Percentiles rank a stretch among this genome's conserved stretches.
These are phyloP conservation scores for Chrysosporium keratinophilum DNA, from an alignment of 2,329 filamentous ascomycete species.

Conservation along the genomic window DNA sequence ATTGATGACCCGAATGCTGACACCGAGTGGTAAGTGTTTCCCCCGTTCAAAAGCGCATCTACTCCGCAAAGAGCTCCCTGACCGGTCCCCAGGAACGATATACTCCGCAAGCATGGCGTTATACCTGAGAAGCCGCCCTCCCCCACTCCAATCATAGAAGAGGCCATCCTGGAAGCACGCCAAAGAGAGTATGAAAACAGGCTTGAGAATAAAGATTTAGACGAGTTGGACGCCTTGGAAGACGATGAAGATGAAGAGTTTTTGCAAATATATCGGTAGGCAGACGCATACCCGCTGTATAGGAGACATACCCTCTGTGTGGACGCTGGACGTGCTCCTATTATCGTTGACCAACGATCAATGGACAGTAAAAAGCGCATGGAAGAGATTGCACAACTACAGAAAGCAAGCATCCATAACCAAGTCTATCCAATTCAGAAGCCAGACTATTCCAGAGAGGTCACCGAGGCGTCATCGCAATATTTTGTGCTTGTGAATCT, in stretches of 20 bases:
- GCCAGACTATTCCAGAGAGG: slow-evolving; percentile 80
- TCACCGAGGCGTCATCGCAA: slow-evolving; percentile 77
- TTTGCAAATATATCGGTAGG: slow-evolving; percentile 66
- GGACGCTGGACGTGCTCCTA: too few relatives aligned
- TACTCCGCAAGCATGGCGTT: slow-evolving; percentile 87
- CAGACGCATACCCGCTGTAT: too few relatives aligned
- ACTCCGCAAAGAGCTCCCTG: slow-evolving; percentile 12
- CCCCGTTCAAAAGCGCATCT: slow-evolving; percentile 5
- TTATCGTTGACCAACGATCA: background rate
- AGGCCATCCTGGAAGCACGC: slow-evolving; percentile 76
- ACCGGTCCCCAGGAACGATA: slow-evolving; percentile 71
- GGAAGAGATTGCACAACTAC: slow-evolving; percentile 64
- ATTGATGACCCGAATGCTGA: slow-evolving; percentile 94
- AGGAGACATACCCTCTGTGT: too few relatives aligned
- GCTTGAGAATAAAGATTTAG: slow-evolving; percentile 84
- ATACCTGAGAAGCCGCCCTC: slow-evolving; percentile 97
- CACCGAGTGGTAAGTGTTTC: slow-evolving; percentile 69
- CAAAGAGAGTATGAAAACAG: slow-evolving; percentile 81
- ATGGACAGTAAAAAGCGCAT: slow-evolving; percentile 61
- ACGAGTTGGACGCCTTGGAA: slow-evolving; percentile 86
- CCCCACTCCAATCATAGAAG: slow-evolving; percentile 90
- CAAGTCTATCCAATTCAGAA: slow-evolving; percentile 90
- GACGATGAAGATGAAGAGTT: slow-evolving; percentile 93
- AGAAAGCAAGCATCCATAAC: slow-evolving; percentile 70
- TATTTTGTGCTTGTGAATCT: slow-evolving; percentile 64